Evolutionary conservation across 139 green algal species (phyloP).

Genomic region (Pycnococcus provasolii): DNA sequence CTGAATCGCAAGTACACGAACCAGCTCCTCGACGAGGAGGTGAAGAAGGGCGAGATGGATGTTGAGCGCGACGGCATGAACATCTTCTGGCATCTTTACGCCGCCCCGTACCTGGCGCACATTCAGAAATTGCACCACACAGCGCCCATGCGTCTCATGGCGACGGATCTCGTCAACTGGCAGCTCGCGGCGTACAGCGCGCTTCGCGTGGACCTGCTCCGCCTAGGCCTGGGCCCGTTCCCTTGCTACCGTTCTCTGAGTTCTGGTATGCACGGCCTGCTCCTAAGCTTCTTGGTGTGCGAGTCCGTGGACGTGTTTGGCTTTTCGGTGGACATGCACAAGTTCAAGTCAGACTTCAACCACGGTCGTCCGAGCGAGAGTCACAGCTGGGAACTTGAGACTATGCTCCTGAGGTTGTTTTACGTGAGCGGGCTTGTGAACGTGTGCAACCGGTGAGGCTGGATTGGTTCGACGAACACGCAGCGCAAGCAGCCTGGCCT

Average conservation of each 20-base stretch:
- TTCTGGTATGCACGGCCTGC: constrained; percentile 6
- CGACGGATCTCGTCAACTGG: constrained; percentile 18
- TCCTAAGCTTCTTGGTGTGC: constrained; percentile 5
- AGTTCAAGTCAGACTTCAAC: constrained; percentile 12
- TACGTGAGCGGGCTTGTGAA: background rate
- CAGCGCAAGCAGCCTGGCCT: no score
- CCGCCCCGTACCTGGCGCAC: no score
- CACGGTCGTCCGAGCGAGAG: constrained; percentile 19
- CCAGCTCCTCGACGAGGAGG: background rate
- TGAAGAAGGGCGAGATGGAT: no score
- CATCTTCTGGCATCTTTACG: no score
- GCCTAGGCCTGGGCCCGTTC: constrained; percentile 8
- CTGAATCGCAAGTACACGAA: constrained; percentile 21
- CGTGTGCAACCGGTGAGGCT: background rate
- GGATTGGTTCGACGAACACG: no score
- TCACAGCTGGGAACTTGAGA: constrained; percentile 18
- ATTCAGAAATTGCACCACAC: no score
- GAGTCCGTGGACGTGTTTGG: constrained; percentile 15
- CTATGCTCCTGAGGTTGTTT: constrained; percentile 1
- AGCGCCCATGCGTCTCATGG: background rate
- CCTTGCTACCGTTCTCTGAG: constrained; percentile 12
- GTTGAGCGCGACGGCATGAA: no score
- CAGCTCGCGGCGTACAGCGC: constrained; percentile 6
- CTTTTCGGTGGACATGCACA: constrained; percentile 12
- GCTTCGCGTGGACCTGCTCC: constrained; percentile 13